Evolutionary conservation across 106 monocot species (phyloP), one percentile per base, ranked within the genome.

Genomic region (Apostasia shenzhenica): DNA sequence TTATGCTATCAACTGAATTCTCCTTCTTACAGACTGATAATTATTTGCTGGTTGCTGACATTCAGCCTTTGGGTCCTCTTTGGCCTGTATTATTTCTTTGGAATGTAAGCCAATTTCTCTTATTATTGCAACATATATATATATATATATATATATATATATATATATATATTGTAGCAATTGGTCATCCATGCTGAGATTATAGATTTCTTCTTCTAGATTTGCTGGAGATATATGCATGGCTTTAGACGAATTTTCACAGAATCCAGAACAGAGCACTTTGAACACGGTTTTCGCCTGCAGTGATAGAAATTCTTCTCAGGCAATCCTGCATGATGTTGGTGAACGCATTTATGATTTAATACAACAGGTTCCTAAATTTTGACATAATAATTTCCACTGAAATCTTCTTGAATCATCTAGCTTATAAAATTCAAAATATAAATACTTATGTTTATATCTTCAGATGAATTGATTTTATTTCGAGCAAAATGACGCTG

Each of bases 81-180:
- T 48, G 95, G 91, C 8, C 57, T 95, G 56, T 95, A 91, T 72
- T 91, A 81, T 75, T 95, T 89, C 80, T 54, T 95, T 49, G 80
- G 78, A 49, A 81, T 77, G 95, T 90, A 75, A 87, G 90, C 57
- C 13, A 73, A 44, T 39, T 14, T 66, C 48, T 14, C 50, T 47
- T 13, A 37, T 45, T 6, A 10, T 41, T 41, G 12, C 1, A 57
- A 12, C 41, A 12, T 50, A 49, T 38, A 41, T 66, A 5, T 59
- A 67, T 60, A 7, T 37, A 8, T 41, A n/a, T 66, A 48, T 55
- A n/a, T n/a, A n/a, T n/a, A 12, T 50, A 49, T 38, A 41, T 66
- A 5, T 59, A 67, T 60, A 7, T 37, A 8, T 41, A n/a, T 66
- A 48, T 55, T 48, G 14, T 58, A 41, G n/a, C 52, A 56, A 26